Base-by-base conservation (phyloP, 352 stramenopile species). In the Globisporangium lucens region DNA sequence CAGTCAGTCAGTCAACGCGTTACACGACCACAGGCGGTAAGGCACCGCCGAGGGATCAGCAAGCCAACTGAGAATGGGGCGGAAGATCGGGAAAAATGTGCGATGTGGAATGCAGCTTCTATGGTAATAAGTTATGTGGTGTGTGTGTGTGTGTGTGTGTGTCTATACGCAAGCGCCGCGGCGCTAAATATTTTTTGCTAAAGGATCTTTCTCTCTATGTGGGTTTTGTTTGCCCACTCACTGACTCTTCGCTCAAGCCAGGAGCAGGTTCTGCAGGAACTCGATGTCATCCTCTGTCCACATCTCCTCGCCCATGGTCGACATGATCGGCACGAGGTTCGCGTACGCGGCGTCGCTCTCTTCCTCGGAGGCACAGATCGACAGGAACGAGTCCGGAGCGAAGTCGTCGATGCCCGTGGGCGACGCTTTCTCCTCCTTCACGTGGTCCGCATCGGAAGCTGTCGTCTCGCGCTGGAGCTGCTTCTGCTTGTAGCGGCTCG, bases 251-350 rank as follows among this genome's bases (percentile, higher is more conserved):
- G 30, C 13, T 72, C 81, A 93, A 6, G 78, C 73, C 27, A 94
- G 75, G 46, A 93, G 65, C 70, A 94, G 72, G 33, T 71, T 89
- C 70, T 91, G 84, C 56, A 94, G 71, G 61, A 94, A 90, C 56
- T 90, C 75, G 63, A 94, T 91, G 65, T 94, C 86, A 51, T 90
- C 84, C 65, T 93, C 86, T 52, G 74, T 91, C 86, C 86, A 94
- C 59, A 83, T 74, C 63, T 91, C 79, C 41, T 90, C 75, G 30
- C 73, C 73, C 49, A 70, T 72, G 61, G 66, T 78, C 22, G 79
- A 77, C 20, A 84, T 58, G 47, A 89, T 81, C 10, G 83, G 81
- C 30, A 83, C 74, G 20, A 84, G 72, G 63, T 66, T 78, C 27
- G 74, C 73, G 63, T 77, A 71, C 51, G 78, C 63, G 5, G 70